Evolutionary conservation across 2,329 filamentous ascomycete genomes (phyloP).

Genomic region (Xylaria hypoxylon): DNA sequence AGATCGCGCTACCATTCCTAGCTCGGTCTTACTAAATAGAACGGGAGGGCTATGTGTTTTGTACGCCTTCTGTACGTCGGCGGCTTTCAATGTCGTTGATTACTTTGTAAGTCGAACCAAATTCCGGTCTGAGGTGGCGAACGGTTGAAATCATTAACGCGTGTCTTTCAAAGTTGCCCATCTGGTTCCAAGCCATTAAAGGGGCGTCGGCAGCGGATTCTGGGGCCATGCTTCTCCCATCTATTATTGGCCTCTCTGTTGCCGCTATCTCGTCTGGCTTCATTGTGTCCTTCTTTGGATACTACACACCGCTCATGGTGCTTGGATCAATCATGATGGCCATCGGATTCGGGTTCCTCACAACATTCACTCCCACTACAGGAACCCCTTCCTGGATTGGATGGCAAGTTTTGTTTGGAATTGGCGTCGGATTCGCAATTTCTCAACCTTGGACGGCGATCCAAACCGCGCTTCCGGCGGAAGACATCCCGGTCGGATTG

Average conservation of each 20-base stretch:
- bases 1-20: conserved; percentile 32
- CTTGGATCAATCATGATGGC: conserved; percentile 27
- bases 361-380: conserved; percentile 22
- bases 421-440: conserved; percentile 29
- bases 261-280: conserved; percentile 28
- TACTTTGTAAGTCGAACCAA: conserved; percentile 27
- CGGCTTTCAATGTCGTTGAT: conserved; percentile 31
- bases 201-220: conserved; percentile 29
- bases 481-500: conserved; percentile 25
- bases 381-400: conserved; percentile 22
- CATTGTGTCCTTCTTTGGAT: conserved; percentile 29
- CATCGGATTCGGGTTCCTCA: conserved; percentile 32
- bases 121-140: neutral
- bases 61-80: conserved; percentile 32
- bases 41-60: conserved; percentile 26
- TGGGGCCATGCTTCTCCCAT: conserved; percentile 29
- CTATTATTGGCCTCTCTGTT: conserved; percentile 27
- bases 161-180: conserved; percentile 26
- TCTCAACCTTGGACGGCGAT: conserved; percentile 29
- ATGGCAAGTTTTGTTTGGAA: conserved; percentile 30
- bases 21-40: conserved; percentile 29
- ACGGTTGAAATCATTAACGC: neutral
- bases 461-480: conserved; percentile 20
- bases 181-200: conserved; percentile 36
- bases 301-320: conserved; percentile 33